Percentiles rank a stretch among this genome's conserved stretches.
Conservation (phyloP, 768 basidiomycete species). For the Tricholoma saponaceum region DNA sequence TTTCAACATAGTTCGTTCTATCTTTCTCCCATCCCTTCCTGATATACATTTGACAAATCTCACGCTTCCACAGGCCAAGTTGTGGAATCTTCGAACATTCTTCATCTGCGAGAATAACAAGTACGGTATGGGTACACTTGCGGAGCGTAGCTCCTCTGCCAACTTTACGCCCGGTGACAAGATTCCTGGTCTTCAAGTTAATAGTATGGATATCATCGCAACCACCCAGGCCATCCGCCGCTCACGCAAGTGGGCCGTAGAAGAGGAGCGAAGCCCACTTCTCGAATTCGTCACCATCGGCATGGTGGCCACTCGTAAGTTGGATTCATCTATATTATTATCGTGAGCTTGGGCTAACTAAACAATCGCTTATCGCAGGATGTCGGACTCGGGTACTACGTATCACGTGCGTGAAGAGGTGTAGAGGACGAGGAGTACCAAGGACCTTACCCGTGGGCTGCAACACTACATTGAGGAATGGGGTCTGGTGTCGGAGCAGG, state of each 20-base stretch:
- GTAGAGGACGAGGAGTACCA: constrained; percentile 91
- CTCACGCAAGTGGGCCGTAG: constrained; percentile 83
- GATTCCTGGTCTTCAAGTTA: constrained; percentile 95
- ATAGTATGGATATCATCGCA: constrained; percentile 98
- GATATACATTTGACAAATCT: no score
- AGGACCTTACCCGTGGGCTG: constrained; percentile 93
- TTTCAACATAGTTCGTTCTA: constrained; percentile 84
- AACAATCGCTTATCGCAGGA: background rate
- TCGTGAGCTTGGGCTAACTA: no score
- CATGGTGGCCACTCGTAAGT: constrained; percentile 97
- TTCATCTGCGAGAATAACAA: constrained; percentile 99
- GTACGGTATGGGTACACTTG: constrained; percentile 98
- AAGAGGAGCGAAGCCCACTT: constrained; percentile 84
- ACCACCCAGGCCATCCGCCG: constrained; percentile 77
- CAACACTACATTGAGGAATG: constrained; percentile 94
- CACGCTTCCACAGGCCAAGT: constrained; percentile 84
- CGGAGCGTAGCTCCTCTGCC: constrained; percentile 85
- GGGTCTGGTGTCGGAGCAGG: constrained; percentile 86
- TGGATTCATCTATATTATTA: background rate
- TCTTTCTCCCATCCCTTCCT: no score
- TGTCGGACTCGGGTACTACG: no score
- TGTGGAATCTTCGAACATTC: constrained; percentile 91
- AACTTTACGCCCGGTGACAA: constrained; percentile 97
- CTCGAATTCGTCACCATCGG: constrained; percentile 98
- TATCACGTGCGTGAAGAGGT: constrained; percentile 99